phyloP scores from a whole-genome alignment of 2,329 filamentous ascomycete genomes.

The Aureobasidium sp. region DNA sequence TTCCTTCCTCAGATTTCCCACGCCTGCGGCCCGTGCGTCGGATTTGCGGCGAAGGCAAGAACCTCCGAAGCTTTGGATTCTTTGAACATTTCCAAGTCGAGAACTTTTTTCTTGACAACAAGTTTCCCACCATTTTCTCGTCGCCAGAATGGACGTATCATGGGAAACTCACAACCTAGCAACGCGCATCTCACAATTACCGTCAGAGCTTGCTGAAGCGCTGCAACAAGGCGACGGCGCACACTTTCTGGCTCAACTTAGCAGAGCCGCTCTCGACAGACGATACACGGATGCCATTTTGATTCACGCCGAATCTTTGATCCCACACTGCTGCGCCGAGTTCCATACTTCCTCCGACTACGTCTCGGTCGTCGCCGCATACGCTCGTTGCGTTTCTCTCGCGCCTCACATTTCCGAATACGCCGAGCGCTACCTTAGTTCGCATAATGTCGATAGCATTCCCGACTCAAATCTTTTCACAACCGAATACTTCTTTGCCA shows the following conservation, averaged over 20 bases:
- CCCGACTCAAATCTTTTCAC: constrained; percentile 14
- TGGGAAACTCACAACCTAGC: constrained; percentile 14
- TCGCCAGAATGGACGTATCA: constrained; percentile 16
- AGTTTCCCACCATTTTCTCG: neutral
- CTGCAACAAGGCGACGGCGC: constrained; percentile 56
- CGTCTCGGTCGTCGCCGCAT: constrained; percentile 53
- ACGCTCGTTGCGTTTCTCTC: constrained; percentile 73
- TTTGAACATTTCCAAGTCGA: neutral
- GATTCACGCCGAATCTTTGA: constrained; percentile 62
- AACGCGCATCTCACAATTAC: constrained; percentile 48
- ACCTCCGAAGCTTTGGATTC: constrained; percentile 13
- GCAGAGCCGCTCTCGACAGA: constrained; percentile 60
- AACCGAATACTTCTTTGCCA: constrained; percentile 48
- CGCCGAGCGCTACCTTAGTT: constrained; percentile 43
- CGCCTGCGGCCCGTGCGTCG: neutral
- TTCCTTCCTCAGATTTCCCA: constrained; percentile 10
- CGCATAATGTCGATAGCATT: constrained; percentile 2
- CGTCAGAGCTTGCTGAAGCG: constrained; percentile 59
- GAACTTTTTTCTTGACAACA: neutral
- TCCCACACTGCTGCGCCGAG: constrained; percentile 70
- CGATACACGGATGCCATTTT: constrained; percentile 66
- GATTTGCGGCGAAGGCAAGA: constrained; percentile 10
- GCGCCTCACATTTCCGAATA: constrained; percentile 71
- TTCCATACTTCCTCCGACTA: constrained; percentile 24
- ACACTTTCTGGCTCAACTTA: constrained; percentile 63